A percentile compares a stretch with the other conserved stretches of the same genome.
Evolutionary conservation across 2,329 filamentous ascomycete genomes (phyloP).

Genomic region (Mycosphaerella sp.): DNA sequence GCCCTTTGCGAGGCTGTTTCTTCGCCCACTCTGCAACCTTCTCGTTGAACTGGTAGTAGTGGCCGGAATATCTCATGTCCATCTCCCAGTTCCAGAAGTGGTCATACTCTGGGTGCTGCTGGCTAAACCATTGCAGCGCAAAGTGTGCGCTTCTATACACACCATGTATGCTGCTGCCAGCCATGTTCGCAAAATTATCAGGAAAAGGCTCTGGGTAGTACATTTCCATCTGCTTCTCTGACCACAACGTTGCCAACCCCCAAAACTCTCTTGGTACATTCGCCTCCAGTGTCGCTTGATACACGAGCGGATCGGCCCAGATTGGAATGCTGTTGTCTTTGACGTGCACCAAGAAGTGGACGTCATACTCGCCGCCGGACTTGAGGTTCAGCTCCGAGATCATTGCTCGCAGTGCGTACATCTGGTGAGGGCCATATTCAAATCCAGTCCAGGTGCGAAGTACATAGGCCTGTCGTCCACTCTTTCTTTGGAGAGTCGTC

Average conservation of each 20-base stretch:
- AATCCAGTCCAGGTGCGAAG: constrained; percentile 81
- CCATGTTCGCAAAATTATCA: constrained; percentile 61
- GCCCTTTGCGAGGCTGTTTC: constrained; percentile 62
- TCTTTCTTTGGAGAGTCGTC: constrained; percentile 33
- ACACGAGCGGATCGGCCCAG: constrained; percentile 68
- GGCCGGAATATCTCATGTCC: constrained; percentile 72
- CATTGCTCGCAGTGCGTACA: constrained; percentile 74
- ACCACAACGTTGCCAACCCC: constrained; percentile 86
- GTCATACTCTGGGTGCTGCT: constrained; percentile 47
- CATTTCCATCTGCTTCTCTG: constrained; percentile 83
- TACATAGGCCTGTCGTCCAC: constrained; percentile 69
- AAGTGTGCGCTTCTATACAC: constrained; percentile 66
- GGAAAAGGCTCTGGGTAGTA: constrained; percentile 85
- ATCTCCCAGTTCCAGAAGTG: constrained; percentile 83
- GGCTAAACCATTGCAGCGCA: constrained; percentile 47
- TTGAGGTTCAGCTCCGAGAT: constrained; percentile 75
- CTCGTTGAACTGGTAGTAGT: constrained; percentile 75
- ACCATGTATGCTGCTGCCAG: constrained; percentile 65
- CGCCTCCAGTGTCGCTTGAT: constrained; percentile 59
- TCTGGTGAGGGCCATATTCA: constrained; percentile 69
- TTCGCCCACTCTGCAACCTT: constrained; percentile 59
- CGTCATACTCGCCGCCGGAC: constrained; percentile 79
- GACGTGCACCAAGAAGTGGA: constrained; percentile 79
- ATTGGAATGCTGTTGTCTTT: constrained; percentile 70
- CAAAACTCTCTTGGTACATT: constrained; percentile 77